Evolutionary conservation across 1,139 yeast genomes (phyloP), one percentile per base, ranked within the genome.

Genomic region (Pichia sp.): DNA sequence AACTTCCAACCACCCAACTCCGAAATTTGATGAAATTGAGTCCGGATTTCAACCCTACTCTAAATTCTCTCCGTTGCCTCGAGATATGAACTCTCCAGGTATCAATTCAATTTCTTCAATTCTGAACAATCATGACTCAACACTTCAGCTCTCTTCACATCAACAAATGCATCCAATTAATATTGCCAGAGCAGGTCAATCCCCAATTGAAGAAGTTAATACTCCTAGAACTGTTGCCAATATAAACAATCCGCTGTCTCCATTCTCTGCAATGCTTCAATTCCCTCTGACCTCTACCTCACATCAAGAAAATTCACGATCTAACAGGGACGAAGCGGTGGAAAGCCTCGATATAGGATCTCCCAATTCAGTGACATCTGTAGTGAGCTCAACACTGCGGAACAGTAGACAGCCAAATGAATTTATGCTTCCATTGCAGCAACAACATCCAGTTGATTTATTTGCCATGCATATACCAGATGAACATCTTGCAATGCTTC

Each of bases 401-500:
- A 22, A 29, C 5, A 20, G 23, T 16, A 36, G 26, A 21, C 20
- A 33, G 22, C 16, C 29, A 13, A 22, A 37, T 20, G 22, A 29
- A 19, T 5, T 29, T 10, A 33, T 22, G 10, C 3, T 21, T 3
- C 12, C 22, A 1, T 21, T 27, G 5, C 17, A 6, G 5, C 24
- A 24, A 6, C 23, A 27, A 24, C 32, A 20, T 12, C 40, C 40
- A 18, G 12, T 36, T 6, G 32, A 39, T 23, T 21, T 39, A 10
- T 34, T 35, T 21, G 33, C 42, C n/a, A 16, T 38, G 15, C 44
- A 40, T 23, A 17, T 40, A 18, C 26, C 42, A 4, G 58, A 55
- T 34, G 53, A 52, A 27, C 45, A 47, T 15, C 20, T 48, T 29
- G 47, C 49, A 35, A 62, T 66, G 32, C 51, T 60, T 23, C 50